Conservation (phyloP, 345 rosid species). For the Populus euphratica region DNA sequence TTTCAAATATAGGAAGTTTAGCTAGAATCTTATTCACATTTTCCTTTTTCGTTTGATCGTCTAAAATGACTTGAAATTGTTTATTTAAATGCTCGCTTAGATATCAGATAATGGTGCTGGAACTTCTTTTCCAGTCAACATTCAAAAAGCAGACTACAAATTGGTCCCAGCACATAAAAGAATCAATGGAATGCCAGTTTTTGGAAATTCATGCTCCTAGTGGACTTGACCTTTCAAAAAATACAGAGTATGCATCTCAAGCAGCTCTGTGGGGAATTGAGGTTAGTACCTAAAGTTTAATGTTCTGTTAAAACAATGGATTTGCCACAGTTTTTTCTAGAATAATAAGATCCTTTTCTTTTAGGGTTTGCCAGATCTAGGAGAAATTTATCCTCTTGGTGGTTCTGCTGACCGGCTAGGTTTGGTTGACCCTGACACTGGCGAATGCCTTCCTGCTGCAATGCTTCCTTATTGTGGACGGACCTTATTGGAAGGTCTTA, state of each 20-base stretch:
- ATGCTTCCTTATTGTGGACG: slow-evolving; percentile 94
- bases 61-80: background rate
- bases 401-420: slow-evolving; percentile 92
- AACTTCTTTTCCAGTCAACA: slow-evolving; percentile 66
- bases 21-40: background rate
- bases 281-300: slow-evolving; percentile 41
- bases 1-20: background rate
- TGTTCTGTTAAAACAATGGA: background rate
- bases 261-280: slow-evolving; percentile 94
- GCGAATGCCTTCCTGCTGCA: slow-evolving; percentile 95
- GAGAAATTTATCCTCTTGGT: slow-evolving; percentile 92
- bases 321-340: slow-evolving; percentile 23
- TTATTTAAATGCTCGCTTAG: slow-evolving; percentile 39
- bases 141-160: slow-evolving; percentile 36
- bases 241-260: slow-evolving; percentile 72
- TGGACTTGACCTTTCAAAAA: slow-evolving; percentile 69
- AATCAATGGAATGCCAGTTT: slow-evolving; percentile 51
- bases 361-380: slow-evolving; percentile 88
- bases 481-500: slow-evolving; percentile 87
- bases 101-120: slow-evolving; percentile 76
- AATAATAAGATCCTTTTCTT: slow-evolving; percentile 45
- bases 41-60: background rate
- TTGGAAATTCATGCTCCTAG: slow-evolving; percentile 68
- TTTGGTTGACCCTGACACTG: slow-evolving; percentile 73
- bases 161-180: slow-evolving; percentile 38